phyloP scores from a whole-genome alignment of 202 grass and related monocot genomes.

The Panicum virgatum region DNA sequence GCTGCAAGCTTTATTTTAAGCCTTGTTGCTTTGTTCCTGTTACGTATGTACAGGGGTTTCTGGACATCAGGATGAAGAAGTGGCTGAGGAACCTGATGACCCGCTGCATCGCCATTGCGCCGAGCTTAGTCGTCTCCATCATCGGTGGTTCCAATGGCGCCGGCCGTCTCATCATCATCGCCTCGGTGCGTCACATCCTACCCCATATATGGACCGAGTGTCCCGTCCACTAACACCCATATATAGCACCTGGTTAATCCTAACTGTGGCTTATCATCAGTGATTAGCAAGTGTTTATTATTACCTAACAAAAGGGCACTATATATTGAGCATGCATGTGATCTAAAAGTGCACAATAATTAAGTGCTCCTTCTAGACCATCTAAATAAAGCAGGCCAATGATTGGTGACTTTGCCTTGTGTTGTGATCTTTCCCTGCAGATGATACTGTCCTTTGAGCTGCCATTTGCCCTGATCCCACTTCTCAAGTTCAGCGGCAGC shows the following conservation, averaged over 20 bases:
- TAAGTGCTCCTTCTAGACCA: not conserved
- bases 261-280: not conserved
- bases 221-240: constrained; percentile 10
- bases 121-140: constrained; percentile 70
- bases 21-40: not conserved
- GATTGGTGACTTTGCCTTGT: not conserved
- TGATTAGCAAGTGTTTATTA: not conserved
- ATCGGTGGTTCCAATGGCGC: constrained; percentile 73
- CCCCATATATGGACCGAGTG: not conserved
- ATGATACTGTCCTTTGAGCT: constrained; percentile 55
- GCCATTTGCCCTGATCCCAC: constrained; percentile 69
- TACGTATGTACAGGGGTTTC: constrained; percentile 58
- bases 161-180: constrained; percentile 83
- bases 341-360: constrained; percentile 5
- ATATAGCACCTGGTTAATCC: not conserved
- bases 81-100: constrained; percentile 92
- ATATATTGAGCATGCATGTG: not conserved
- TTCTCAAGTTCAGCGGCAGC: constrained; percentile 97
- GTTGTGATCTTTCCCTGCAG: not conserved
- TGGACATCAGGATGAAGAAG: constrained; percentile 86
- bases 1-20: not conserved
- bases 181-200: constrained; percentile 56
- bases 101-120: constrained; percentile 67
- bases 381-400: not conserved
- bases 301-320: constrained; percentile 15